Evolutionary conservation across 331 rosid species (phyloP), one percentile per base, ranked within the genome.

Genomic region (Cucumis variabilis): DNA sequence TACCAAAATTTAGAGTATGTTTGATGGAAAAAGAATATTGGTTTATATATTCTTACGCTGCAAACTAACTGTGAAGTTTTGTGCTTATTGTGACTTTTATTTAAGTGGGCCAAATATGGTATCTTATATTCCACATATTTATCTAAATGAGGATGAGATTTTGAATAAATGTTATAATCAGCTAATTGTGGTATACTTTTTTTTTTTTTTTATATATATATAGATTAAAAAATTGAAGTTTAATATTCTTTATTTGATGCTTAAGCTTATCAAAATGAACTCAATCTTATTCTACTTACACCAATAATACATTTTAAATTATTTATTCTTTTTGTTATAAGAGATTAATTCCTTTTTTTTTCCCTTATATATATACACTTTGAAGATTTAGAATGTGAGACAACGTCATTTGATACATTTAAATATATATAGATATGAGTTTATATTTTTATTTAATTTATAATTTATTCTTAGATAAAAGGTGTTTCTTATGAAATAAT

Each of bases 81-180:
- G 60, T 44, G 10, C 23, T 48, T 77, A 55, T 55, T 33, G 4
- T 33, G 62, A 55, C 62, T 55, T 55, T 55, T 55, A 55, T 77
- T 24, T 17, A 77, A 77, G 83, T 50, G 21, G 83, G 37, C 83
- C 83, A 48, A 77, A 75, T 10, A 72, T 72, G 70, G 28, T 66
- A 5, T 23, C 14, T 9, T 66, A 27, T 69, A 69, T 69, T 69
- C 72, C 44, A 69, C 74, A 69, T 69, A 27, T 28, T 15, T 5
- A 28, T 15, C 74, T 69, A 23, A 37, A 37, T n/a, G 1, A 66
- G 70, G 16, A 66, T 69, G 23, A 8, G 50, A 71, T 50, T 76
- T 76, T 76, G 33, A 13, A n/a, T 48, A 76, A 76, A 23, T 44
- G 27, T 48, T 76, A 44, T n/a, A 48, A 13, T 76, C 63, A 44